Evolutionary conservation across 2,329 filamentous ascomycete species (phyloP).

Genomic region (Fusarium clavum): DNA sequence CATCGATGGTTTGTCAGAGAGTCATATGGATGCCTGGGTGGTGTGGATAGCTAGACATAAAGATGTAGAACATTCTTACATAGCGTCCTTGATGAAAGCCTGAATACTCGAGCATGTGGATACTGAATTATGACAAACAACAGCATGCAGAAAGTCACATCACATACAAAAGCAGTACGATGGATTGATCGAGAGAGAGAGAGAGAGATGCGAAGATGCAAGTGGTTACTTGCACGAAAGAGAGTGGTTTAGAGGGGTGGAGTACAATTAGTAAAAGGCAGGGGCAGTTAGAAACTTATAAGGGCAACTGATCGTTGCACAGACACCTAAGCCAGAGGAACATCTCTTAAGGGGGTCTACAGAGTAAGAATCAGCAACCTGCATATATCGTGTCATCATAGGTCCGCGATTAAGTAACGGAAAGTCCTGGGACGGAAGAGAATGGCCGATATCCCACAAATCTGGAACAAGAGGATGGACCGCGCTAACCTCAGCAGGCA

Average conservation of each 20-base stretch:
- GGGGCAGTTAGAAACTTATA: background rate
- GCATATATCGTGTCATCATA: background rate
- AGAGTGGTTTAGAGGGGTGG: background rate
- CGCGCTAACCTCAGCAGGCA: background rate
- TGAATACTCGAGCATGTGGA: too few species aligned
- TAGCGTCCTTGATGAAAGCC: too few species aligned
- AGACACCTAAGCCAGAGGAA: background rate
- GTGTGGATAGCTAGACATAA: too few species aligned
- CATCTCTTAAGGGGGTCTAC: background rate
- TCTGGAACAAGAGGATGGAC: background rate
- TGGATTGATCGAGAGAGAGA: too few species aligned
- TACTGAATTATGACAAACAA: too few species aligned
- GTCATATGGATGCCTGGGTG: too few species aligned
- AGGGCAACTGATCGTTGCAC: background rate
- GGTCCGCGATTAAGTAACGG: background rate
- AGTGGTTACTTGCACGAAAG: background rate
- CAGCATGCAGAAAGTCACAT: too few species aligned
- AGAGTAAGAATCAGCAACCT: background rate
- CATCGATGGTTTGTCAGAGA: too few species aligned
- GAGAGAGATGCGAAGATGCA: background rate
- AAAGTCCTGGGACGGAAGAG: background rate
- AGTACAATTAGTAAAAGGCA: background rate
- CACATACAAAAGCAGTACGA: too few species aligned
- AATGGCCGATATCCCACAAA: background rate
- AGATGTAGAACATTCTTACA: too few species aligned